Percentiles rank a stretch among this genome's conserved stretches.
These are phyloP conservation scores for Kodamaea suecica DNA, from an alignment of 1,139 yeast species.

Conservation along the genomic window DNA sequence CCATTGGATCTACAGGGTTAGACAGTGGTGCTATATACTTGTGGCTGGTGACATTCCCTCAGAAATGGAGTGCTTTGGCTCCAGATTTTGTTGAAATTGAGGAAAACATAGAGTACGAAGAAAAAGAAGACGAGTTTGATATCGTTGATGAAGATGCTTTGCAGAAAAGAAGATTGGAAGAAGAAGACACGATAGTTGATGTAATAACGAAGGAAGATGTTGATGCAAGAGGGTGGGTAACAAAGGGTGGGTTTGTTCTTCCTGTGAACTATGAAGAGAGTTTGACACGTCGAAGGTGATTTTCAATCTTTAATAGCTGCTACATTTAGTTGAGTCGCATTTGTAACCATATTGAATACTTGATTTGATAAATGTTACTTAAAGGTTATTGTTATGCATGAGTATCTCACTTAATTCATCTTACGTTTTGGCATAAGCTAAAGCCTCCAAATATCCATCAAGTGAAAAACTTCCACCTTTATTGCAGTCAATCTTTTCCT, in stretches of 20 bases:
- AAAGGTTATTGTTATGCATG: no score
- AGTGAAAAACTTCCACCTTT: not conserved
- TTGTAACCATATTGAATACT: no score
- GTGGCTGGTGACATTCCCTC: constrained; percentile 84
- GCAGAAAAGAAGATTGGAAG: constrained; percentile 58
- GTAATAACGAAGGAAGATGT: constrained; percentile 56
- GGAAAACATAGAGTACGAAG: constrained; percentile 85
- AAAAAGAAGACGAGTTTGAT: constrained; percentile 91
- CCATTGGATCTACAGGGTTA: constrained; percentile 82
- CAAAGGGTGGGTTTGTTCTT: constrained; percentile 42
- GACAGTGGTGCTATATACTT: constrained; percentile 81
- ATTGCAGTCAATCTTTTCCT: constrained; percentile 13
- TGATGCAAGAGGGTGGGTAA: constrained; percentile 68
- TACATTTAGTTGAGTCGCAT: no score
- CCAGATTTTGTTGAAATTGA: constrained; percentile 96
- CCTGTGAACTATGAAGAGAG: constrained; percentile 36
- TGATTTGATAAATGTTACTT: no score
- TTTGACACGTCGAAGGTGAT: no score
- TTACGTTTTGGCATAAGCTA: no score
- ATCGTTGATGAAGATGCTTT: constrained; percentile 64
- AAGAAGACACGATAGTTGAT: constrained; percentile 69
- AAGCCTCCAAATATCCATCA: not conserved
- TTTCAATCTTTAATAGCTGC: no score
- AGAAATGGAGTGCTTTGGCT: constrained; percentile 95
- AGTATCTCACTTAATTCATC: not conserved